Evolutionary conservation across 2,329 filamentous ascomycete species (phyloP).

Genomic region (Myriosclerotinia curreyana): DNA sequence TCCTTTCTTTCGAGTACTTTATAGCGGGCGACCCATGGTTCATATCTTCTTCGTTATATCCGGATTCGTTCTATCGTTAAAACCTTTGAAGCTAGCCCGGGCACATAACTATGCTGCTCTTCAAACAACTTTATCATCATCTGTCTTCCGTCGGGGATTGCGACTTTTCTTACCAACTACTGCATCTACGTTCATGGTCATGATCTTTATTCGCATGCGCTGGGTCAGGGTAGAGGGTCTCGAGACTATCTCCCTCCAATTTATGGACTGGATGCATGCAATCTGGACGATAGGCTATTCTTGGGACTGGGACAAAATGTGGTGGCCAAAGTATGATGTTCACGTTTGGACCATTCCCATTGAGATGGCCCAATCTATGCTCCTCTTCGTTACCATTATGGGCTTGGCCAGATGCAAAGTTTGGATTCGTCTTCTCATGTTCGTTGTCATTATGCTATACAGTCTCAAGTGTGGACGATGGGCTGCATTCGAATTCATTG

Average conservation of each 20-base stretch:
- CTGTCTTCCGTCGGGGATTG: conserved; percentile 48
- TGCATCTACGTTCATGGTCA: conserved; percentile 21
- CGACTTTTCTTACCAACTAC: conserved; percentile 46
- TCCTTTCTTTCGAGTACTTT: conserved; percentile 45
- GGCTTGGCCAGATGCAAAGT: conserved; percentile 33
- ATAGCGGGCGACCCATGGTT: conserved; percentile 50
- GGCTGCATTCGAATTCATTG: conserved; percentile 45
- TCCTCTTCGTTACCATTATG: conserved; percentile 35
- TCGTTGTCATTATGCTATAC: conserved; percentile 30
- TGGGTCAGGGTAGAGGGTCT: not conserved
- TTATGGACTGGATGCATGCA: conserved; percentile 19
- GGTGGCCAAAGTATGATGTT: conserved; percentile 20
- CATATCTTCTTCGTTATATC: conserved; percentile 53
- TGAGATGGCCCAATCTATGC: conserved; percentile 36
- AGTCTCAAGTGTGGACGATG: conserved; percentile 34
- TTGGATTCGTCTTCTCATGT: conserved; percentile 31
- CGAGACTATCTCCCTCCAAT: conserved; percentile 2
- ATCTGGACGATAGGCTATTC: conserved; percentile 20
- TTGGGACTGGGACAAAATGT: conserved; percentile 22
- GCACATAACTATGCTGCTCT: conserved; percentile 42
- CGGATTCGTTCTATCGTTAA: conserved; percentile 48
- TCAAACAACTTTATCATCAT: conserved; percentile 45
- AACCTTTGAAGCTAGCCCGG: conserved; percentile 45
- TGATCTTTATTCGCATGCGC: conserved; percentile 13
- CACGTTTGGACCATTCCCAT: conserved; percentile 38